Percentiles rank a stretch among this genome's conserved stretches.
These are phyloP conservation scores for Fusarium sp. DNA, from an alignment of 2,329 filamentous ascomycete genomes.

Conservation along the genomic window DNA sequence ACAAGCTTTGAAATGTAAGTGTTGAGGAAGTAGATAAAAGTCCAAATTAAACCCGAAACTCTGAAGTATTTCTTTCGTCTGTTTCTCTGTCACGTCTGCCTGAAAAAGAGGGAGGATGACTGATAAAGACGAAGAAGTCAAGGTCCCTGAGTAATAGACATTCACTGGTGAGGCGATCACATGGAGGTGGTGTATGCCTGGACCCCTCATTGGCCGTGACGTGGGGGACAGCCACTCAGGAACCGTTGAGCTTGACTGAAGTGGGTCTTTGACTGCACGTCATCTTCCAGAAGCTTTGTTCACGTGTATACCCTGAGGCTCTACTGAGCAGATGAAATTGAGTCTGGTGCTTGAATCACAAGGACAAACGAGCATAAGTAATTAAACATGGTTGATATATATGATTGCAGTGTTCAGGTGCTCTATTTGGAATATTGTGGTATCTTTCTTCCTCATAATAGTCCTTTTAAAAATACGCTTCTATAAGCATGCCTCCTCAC, in stretches of 20 bases:
- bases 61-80: neutral
- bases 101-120: slow-evolving; percentile 10
- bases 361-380: neutral
- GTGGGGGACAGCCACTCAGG: slow-evolving; percentile 13
- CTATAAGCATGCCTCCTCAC: neutral
- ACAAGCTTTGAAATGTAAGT: neutral
- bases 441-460: slow-evolving; percentile 15
- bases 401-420: neutral
- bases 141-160: slow-evolving; percentile 21
- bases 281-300: slow-evolving; percentile 18
- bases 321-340: neutral
- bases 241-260: neutral
- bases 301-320: slow-evolving; percentile 21
- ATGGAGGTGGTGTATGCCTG: slow-evolving; percentile 42
- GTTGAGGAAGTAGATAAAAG: neutral
- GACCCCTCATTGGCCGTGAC: slow-evolving; percentile 36
- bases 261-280: slow-evolving; percentile 31
- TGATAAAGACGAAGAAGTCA: slow-evolving; percentile 14
- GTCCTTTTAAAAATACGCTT: neutral
- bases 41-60: neutral
- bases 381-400: neutral
- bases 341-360: slow-evolving; percentile 26
- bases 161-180: slow-evolving; percentile 45
- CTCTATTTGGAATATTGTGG: neutral
- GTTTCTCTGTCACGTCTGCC: slow-evolving; percentile 7